Percentiles rank a stretch among this genome's conserved stretches.
Evolutionary conservation across 208 protist species (phyloP).

Genomic region (Acanthamoeba healyi): DNA sequence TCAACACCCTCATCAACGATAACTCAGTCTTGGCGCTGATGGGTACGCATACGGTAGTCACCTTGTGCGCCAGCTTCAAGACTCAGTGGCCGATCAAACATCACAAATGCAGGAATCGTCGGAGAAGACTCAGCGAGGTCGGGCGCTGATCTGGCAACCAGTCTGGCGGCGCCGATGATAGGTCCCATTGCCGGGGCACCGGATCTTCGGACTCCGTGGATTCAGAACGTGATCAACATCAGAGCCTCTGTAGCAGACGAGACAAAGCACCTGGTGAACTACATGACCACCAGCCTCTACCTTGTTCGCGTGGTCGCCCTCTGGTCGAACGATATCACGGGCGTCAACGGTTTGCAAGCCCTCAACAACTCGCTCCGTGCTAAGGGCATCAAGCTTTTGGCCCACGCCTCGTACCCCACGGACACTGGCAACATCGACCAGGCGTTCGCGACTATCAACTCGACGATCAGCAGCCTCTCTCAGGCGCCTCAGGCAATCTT

Average conservation of each 20-base stretch:
- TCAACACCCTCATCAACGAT: not conserved
- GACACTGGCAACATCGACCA: not conserved
- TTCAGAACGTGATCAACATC: slow-evolving; percentile 13
- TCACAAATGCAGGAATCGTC: slow-evolving; percentile 20
- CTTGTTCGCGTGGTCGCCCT: not conserved
- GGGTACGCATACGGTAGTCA: not conserved
- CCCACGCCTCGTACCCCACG: slow-evolving; percentile 13
- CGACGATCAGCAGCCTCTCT: too few species aligned
- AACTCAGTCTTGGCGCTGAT: not conserved
- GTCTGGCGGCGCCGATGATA: not conserved
- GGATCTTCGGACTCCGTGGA: not conserved
- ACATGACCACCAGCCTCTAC: not conserved
- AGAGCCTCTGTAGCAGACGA: slow-evolving; percentile 2
- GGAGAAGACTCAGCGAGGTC: not conserved
- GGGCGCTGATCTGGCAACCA: not conserved
- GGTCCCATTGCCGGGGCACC: not conserved
- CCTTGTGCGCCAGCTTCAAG: not conserved
- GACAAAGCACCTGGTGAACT: slow-evolving; percentile 22
- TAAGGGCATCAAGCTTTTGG: not conserved
- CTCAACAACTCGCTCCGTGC: slow-evolving; percentile 7
- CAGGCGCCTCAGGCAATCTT: slow-evolving; percentile 21
- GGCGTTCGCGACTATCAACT: not conserved
- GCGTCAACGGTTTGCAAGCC: not conserved
- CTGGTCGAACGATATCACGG: slow-evolving; percentile 18
- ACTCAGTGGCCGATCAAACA: not conserved